Evolutionary conservation across 768 basidiomycete genomes (phyloP), one percentile per base, ranked within the genome.

Genomic region (Pulveroboletus sp.): DNA sequence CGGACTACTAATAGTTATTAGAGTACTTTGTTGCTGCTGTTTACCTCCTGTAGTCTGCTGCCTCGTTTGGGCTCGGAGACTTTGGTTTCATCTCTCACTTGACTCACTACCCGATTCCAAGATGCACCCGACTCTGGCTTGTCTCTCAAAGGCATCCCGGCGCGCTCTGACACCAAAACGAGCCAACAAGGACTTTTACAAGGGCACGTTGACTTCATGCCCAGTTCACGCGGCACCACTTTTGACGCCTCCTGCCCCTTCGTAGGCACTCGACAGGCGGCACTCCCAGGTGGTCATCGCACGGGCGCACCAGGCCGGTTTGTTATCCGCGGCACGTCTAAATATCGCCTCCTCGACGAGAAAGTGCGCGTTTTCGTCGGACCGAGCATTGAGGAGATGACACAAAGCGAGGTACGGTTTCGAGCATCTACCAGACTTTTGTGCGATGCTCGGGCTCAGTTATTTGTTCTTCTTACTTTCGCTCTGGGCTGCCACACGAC

Each of bases 101-200:
- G 2, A 17, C n/a, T 18, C 28, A 31, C 18, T 39, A 17, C 17
- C 18, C 18, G 1, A 26, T 37, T 39, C 3, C 15, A 41, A 24
- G 39, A 91, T 91, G 89, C 77, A 82, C 60, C 79, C 87, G 5
- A 86, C 90, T 18, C 65, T 79, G 14, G 74, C 72, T n/a, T 73
- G 81, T 48, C 73, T 85, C 3, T 89, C 88, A 30, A 94, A 93
- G 63, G 93, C 93, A 18, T 91, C 89, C 0, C 76, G 95, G 49
- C 75, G 82, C 24, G 80, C 93, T 2, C 73, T 98, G 43, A 93
- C 86, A 0, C 76, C 89, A 0, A 97, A 97, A 67, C 72, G 83
- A 41, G 95, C 81, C 14, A 96, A 96, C 73, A 98, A 97, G 62
- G 92, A 99, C 64, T 97, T 77, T 66, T 97, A 96, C 77, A 98